Evolutionary conservation across 2,329 filamentous ascomycete genomes (phyloP).

Genomic region (Zymoseptoria pseudotritici): DNA sequence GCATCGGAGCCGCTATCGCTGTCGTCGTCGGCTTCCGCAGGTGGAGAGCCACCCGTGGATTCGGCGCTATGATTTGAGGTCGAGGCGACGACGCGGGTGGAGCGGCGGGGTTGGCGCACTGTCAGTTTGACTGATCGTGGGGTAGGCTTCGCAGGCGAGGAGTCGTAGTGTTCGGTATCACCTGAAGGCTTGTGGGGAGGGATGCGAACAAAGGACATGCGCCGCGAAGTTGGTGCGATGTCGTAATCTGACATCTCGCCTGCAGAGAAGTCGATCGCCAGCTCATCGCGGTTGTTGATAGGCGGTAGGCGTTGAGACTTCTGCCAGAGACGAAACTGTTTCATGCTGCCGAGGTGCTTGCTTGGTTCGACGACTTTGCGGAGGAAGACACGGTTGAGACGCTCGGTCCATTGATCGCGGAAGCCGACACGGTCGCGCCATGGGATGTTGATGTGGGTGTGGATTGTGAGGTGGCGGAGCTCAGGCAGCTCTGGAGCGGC

Average conservation of each 20-base stretch:
- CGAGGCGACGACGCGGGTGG: constrained; percentile 22
- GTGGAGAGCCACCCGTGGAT: constrained; percentile 3
- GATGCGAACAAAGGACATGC: constrained; percentile 22
- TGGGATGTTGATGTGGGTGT: constrained; percentile 66
- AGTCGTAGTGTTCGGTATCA: constrained; percentile 21
- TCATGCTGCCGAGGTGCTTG: constrained; percentile 35
- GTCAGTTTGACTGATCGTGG: constrained; percentile 1
- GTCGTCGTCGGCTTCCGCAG: constrained; percentile 26
- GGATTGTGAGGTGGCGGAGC: constrained; percentile 64
- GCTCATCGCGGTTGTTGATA: constrained; percentile 8
- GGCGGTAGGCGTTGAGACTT: constrained; percentile 1
- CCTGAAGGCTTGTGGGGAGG: constrained; percentile 19
- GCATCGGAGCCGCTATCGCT: constrained; percentile 22
- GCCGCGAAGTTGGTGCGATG: constrained; percentile 7
- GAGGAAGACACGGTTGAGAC: constrained; percentile 60
- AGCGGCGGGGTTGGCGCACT: constrained; percentile 21
- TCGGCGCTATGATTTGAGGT: constrained; percentile 12
- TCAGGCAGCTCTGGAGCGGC: constrained; percentile 58
- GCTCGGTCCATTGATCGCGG: constrained; percentile 68
- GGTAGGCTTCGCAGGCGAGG: constrained; percentile 7
- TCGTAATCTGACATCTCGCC: constrained; percentile 3
- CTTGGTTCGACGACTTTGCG: constrained; percentile 41
- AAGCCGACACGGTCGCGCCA: constrained; percentile 80
- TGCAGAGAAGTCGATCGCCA: constrained; percentile 5
- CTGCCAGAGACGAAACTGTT: constrained; percentile 35